Percentiles rank a stretch among this genome's conserved stretches.
phyloP scores from a whole-genome alignment of 2,329 filamentous ascomycete species.

The Magnaporthiopsis incrustans region DNA sequence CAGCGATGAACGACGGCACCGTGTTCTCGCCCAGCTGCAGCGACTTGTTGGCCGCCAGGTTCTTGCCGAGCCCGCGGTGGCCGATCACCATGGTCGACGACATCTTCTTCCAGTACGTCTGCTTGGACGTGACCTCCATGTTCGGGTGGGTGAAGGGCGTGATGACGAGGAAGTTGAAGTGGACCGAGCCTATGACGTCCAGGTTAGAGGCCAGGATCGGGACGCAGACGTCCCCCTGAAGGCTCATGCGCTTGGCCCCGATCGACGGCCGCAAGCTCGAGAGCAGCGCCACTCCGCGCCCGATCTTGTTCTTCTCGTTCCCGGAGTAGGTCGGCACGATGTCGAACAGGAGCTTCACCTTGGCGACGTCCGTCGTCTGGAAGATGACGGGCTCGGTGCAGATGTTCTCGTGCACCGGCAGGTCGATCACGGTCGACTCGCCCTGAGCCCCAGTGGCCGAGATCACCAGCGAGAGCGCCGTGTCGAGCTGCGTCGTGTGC shows the following conservation, averaged over 20 bases:
- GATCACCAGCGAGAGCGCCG: conserved; percentile 83
- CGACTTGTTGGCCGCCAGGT: conserved; percentile 72
- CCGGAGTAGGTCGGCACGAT: conserved; percentile 94
- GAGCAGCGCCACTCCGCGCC: conserved; percentile 79
- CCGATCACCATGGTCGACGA: conserved; percentile 76
- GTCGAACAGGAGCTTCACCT: conserved; percentile 88
- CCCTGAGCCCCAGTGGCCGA: conserved; percentile 78
- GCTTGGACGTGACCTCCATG: conserved; percentile 81
- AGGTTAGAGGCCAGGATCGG: conserved; percentile 79
- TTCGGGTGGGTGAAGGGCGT: conserved; percentile 91
- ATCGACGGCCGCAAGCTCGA: conserved; percentile 78
- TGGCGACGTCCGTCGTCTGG: conserved; percentile 65
- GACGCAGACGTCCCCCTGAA: conserved; percentile 87
- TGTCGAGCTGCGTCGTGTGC: conserved; percentile 89
- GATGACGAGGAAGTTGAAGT: conserved; percentile 94
- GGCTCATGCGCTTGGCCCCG: conserved; percentile 77
- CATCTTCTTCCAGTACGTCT: conserved; percentile 95
- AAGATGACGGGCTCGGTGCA: conserved; percentile 91
- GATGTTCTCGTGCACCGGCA: conserved; percentile 90
- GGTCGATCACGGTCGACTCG: conserved; percentile 81
- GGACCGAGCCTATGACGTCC: conserved; percentile 88
- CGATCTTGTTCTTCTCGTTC: conserved; percentile 79
- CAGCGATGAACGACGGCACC: conserved; percentile 89
- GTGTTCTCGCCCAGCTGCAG: conserved; percentile 96
- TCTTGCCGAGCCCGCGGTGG: conserved; percentile 78